phyloP scores from a whole-genome alignment of 495 filamentous ascomycete genomes.

The Lophiostoma macrostomum region DNA sequence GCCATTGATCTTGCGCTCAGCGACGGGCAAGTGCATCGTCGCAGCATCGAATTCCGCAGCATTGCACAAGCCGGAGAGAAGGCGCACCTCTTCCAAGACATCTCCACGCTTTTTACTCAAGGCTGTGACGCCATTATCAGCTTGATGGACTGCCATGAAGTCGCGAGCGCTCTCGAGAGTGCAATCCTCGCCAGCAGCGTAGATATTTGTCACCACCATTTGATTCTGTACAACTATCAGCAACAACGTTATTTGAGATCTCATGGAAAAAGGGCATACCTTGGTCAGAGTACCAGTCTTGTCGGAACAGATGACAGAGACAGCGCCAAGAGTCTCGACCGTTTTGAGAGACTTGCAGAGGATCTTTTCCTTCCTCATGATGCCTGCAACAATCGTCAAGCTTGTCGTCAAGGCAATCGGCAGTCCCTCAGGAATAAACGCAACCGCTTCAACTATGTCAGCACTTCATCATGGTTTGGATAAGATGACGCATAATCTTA shows the following conservation, averaged over 20 bases:
- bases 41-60: conserved; percentile 65
- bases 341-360: conserved; percentile 65
- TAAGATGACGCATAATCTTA: neutral
- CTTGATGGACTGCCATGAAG: conserved; percentile 7
- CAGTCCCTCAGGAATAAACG: conserved; percentile 71
- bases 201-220: conserved; percentile 25
- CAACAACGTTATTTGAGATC: neutral
- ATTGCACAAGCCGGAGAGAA: conserved; percentile 62
- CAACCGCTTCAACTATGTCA: conserved; percentile 58
- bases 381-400: conserved; percentile 57
- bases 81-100: conserved; percentile 21
- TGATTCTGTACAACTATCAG: conserved; percentile 34
- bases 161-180: conserved; percentile 23
- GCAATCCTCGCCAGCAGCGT: conserved; percentile 23
- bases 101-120: conserved; percentile 2
- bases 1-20: conserved; percentile 60
- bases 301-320: conserved; percentile 65
- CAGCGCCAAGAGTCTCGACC: conserved; percentile 66
- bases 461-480: too few relatives aligned
- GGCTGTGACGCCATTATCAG: neutral
- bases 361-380: conserved; percentile 62
- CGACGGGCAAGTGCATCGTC: conserved; percentile 50
- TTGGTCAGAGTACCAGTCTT: conserved; percentile 68
- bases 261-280: conserved; percentile 16
- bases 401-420: conserved; percentile 60